Base-by-base conservation (phyloP, 352 stramenopile species). In the Globisporangium solare region DNA sequence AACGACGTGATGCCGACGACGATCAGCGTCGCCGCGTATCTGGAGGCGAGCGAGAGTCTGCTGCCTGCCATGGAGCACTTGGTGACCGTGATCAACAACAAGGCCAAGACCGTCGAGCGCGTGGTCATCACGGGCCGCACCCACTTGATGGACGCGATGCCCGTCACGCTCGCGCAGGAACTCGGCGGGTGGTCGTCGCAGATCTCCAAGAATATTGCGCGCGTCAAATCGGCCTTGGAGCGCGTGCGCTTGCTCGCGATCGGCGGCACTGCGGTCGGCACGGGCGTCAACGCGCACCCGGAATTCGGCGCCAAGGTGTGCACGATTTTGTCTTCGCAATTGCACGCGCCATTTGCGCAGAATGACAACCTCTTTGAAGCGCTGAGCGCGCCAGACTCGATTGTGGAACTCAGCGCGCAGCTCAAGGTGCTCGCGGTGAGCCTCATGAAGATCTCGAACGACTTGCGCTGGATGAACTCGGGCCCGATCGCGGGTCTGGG, bases 401-500 rank as follows among this genome's bases (percentile, higher is more conserved):
- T 98, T 18, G 86, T 98, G 0, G 91, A 98, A 73, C 72, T 89
- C 20, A 97, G 88, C 48, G 89, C 86, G 8, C 85, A 86, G 18
- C 78, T 98, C 35, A 98, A 98, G 64, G 84, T 84, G 5, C 74
- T 97, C 17, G 92, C 94, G 2, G 80, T 72, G 35, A 88, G 77
- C 63, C 66, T 98, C 51, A 97, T 97, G 69, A 98, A 98, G 71
- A 97, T 98, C 74, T 92, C 92, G 4, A 98, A 97, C 62, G 92
- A 98, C 66, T 60, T 98, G 40, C 78, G 94, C 39, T 80, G 97
- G 39, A 79, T 98, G 56, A 94, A 88, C 47, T 96, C 78, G 53
- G 96, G 96, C 17, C 96, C 96, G 22, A 79, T 96, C 56, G 97
- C 92, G 52, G 96, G 96, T 21, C 66, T 99, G 4, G 91, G 93